Conservation (phyloP, 2,329 filamentous ascomycete species). For the Cryphonectria naterciae region DNA sequence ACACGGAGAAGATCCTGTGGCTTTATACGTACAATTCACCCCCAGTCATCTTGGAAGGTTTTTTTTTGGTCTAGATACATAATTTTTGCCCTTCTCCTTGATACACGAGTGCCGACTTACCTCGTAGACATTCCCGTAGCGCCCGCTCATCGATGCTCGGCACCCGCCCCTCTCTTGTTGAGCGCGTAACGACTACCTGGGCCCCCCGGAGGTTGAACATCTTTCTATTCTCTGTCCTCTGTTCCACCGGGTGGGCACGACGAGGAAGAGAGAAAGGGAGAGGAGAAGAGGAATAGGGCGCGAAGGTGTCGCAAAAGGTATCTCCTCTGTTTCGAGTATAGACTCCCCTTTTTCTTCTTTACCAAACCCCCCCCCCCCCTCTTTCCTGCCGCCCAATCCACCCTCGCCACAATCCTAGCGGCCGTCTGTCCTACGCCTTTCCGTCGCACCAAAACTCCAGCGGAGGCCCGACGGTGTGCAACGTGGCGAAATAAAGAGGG, state of each 20-base stretch:
- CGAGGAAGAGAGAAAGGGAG: no score
- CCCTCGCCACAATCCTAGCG: conserved; percentile 8
- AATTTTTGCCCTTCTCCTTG: background rate
- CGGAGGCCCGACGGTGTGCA: conserved; percentile 27
- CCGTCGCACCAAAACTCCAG: conserved; percentile 23
- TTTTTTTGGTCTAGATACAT: no score
- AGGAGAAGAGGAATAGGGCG: background rate
- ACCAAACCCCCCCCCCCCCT: no score
- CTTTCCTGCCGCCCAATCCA: background rate
- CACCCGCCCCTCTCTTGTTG: background rate
- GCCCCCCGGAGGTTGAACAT: background rate
- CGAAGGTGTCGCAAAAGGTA: conserved; percentile 14
- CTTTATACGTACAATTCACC: background rate
- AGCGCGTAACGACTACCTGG: background rate
- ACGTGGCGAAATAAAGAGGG: conserved; percentile 13
- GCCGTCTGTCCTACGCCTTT: conserved; percentile 11
- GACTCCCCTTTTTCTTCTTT: conserved; percentile 9
- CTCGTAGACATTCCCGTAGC: background rate
- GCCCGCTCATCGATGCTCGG: background rate
- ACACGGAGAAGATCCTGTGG: background rate
- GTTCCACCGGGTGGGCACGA: conserved; percentile 13
- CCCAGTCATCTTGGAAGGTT: background rate
- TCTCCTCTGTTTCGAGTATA: conserved; percentile 27
- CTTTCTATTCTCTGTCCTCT: background rate
- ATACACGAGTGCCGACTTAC: background rate